Evolutionary conservation across 2,329 filamentous ascomycete species (phyloP).

Genomic region (Hypoxylon sp.): DNA sequence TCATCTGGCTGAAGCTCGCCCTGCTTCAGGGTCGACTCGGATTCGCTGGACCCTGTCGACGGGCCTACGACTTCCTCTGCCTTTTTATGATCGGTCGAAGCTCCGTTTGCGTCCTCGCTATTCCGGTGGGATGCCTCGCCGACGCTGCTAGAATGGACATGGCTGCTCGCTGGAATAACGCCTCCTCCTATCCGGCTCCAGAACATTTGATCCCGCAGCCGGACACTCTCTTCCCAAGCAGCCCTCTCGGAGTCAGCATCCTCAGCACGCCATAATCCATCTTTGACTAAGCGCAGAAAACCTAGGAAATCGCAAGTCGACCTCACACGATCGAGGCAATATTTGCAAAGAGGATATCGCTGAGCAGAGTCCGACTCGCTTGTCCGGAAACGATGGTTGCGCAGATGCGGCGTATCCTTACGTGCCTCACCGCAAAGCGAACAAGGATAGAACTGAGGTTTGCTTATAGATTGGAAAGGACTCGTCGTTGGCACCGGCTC

Average conservation of each 20-base stretch:
- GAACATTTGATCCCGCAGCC: slow-evolving; percentile 94
- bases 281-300: slow-evolving; percentile 90
- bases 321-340: slow-evolving; percentile 86
- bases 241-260: slow-evolving; percentile 86
- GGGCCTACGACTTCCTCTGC: slow-evolving; percentile 20
- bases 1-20: slow-evolving; percentile 20
- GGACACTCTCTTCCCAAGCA: slow-evolving; percentile 95
- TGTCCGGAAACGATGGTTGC: slow-evolving; percentile 90
- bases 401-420: slow-evolving; percentile 77
- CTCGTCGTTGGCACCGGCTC: slow-evolving; percentile 82
- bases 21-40: slow-evolving; percentile 26
- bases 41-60: slow-evolving; percentile 36
- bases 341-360: slow-evolving; percentile 89
- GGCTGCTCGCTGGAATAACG: slow-evolving; percentile 76
- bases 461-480: slow-evolving; percentile 64
- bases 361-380: slow-evolving; percentile 89
- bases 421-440: slow-evolving; percentile 90
- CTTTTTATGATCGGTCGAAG: slow-evolving; percentile 31
- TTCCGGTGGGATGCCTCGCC: slow-evolving; percentile 55
- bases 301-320: slow-evolving; percentile 94
- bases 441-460: slow-evolving; percentile 76
- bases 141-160: slow-evolving; percentile 41
- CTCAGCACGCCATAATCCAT: slow-evolving; percentile 90
- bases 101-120: slow-evolving; percentile 54
- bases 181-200: slow-evolving; percentile 95